Base-by-base conservation (phyloP, 1,284 basidiomycete species). In the Sanghuangporus sanghuang region DNA sequence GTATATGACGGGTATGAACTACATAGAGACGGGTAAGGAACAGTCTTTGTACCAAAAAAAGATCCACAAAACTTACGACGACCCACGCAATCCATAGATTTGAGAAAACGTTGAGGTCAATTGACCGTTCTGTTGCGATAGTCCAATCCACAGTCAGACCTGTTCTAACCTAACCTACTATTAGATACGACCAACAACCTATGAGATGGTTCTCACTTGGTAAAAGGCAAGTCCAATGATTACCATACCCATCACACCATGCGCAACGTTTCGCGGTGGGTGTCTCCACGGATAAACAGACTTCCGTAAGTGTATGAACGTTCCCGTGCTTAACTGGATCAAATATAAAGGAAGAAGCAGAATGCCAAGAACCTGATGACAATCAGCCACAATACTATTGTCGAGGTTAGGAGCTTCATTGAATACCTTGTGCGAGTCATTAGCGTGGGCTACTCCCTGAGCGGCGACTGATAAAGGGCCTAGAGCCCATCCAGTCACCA, bases 301-400 rank as follows among this genome's bases (percentile, higher is more conserved):
- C 46, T 72, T 74, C 9, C 73, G 73, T 42, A 74, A 72, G 72
- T 89, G 86, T 53, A 85, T 80, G 63, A 83, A 78, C 6, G 79
- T 73, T 3, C 88, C 88, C 1, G 89, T 75, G 27, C 75, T 71
- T 27, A 84, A 71, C 71, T 90, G 86, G 3, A 79, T 63, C 59
- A 84, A 71, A 71, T 85, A 83, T 21, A 88, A 68, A 44, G 77
- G 73, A 63, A 87, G 77, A 21, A 90, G 73, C 18, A 85, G 71
- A 23, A 82, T 71, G 18, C 88, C 87, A 56, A 78, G 77, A 61
- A 81, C 77, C 83, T n/a, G n/a, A n/a, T n/a, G n/a, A n/a, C n/a
- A n/a, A n/a, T n/a, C n/a, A n/a, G n/a, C n/a, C n/a, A n/a, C n/a
- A n/a, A n/a, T n/a, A n/a, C n/a, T n/a, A 32, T 16, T n/a, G 18